These are phyloP conservation scores for Termitomyces sp. DNA, from an alignment of 768 basidiomycete genomes.

Conservation along the genomic window DNA sequence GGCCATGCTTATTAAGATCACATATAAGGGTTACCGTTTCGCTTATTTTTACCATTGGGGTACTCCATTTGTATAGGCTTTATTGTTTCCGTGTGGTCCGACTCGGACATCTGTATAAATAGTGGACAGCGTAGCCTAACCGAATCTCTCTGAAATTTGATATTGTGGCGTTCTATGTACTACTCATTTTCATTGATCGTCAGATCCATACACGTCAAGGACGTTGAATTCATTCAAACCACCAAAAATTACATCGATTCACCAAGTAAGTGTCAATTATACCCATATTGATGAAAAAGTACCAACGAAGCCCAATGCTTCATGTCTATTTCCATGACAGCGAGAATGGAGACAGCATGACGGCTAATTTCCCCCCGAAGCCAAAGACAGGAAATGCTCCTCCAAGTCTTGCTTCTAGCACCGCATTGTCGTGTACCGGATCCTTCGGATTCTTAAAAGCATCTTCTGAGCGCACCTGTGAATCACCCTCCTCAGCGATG, in stretches of 20 bases:
- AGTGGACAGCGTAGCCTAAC: neutral
- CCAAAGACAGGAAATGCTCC: slow-evolving; percentile 33
- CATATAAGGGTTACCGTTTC: too few species aligned
- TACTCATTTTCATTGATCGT: neutral
- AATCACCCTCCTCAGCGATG: neutral
- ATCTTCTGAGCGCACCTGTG: neutral
- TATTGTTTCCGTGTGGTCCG: neutral
- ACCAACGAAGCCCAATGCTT: neutral
- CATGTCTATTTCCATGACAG: slow-evolving; percentile 27
- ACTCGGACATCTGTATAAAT: neutral
- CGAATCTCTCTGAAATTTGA: neutral
- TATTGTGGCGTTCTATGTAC: neutral
- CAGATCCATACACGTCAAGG: neutral
- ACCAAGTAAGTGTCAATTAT: neutral
- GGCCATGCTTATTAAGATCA: neutral
- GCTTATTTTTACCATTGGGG: neutral
- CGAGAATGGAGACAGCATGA: slow-evolving; percentile 35
- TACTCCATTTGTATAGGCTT: neutral
- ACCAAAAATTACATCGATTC: neutral
- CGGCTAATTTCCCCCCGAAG: slow-evolving; percentile 31
- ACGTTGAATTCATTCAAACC: neutral
- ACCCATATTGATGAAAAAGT: neutral
- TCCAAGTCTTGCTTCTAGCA: slow-evolving; percentile 21
- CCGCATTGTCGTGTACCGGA: neutral
- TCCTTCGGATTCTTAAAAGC: neutral